A percentile compares a stretch with the other conserved stretches of the same genome.
phyloP scores from a whole-genome alignment of 106 monocot species.

The Narthecium ossifragum region DNA sequence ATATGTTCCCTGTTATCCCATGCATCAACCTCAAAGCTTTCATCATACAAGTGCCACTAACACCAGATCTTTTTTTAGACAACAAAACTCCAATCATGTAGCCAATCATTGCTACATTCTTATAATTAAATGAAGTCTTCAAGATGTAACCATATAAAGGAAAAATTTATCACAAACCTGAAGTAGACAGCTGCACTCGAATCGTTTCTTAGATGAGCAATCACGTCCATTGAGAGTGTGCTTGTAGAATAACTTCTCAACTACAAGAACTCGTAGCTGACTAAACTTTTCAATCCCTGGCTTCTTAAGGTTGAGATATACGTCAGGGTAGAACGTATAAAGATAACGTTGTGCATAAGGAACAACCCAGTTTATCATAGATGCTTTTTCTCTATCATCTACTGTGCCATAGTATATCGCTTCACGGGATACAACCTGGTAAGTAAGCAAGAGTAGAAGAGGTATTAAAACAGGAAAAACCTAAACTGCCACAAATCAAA shows the following conservation, averaged over 20 bases:
- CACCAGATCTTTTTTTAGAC: neutral
- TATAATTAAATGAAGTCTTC: too few relatives aligned
- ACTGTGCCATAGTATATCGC: slow-evolving; percentile 71
- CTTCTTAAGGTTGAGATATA: slow-evolving; percentile 46
- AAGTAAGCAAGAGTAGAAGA: slow-evolving; percentile 1
- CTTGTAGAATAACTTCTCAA: slow-evolving; percentile 69
- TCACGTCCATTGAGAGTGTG: slow-evolving; percentile 34
- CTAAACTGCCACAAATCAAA: too few relatives aligned
- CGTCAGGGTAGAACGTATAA: slow-evolving; percentile 34
- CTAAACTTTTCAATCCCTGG: slow-evolving; percentile 24
- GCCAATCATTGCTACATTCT: too few relatives aligned
- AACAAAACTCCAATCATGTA: too few relatives aligned
- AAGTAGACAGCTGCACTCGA: slow-evolving; percentile 59
- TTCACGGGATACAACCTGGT: slow-evolving; percentile 73
- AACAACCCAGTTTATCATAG: slow-evolving; percentile 71
- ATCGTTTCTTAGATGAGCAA: slow-evolving; percentile 36
- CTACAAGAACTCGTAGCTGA: slow-evolving; percentile 40
- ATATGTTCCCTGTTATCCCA: too few relatives aligned
- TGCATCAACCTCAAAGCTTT: neutral
- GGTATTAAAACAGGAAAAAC: neutral
- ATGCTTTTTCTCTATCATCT: slow-evolving; percentile 44
- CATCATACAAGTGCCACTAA: neutral
- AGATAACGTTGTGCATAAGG: slow-evolving; percentile 76
- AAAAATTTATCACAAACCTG: slow-evolving; percentile 63
- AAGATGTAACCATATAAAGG: too few relatives aligned